These are phyloP conservation scores for Zymoseptoria brevis DNA, from an alignment of 2,329 filamentous ascomycete genomes.

Conservation along the genomic window DNA sequence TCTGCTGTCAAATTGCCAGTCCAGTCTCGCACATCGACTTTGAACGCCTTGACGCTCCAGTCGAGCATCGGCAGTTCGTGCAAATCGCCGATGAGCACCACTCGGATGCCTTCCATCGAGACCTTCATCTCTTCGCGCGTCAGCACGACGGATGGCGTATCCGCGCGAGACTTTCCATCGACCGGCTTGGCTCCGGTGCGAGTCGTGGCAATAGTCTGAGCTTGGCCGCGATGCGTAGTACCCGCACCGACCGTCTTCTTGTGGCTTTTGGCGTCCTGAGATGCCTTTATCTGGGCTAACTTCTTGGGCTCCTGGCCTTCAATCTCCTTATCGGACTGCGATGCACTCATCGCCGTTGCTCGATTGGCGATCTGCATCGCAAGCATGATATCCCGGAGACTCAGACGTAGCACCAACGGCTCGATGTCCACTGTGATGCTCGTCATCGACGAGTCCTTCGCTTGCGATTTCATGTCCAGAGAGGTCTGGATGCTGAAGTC, in stretches of 20 bases:
- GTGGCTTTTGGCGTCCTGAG: conserved; percentile 32
- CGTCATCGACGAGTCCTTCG: conserved; percentile 53
- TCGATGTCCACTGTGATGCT: conserved; percentile 84
- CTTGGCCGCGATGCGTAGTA: background rate
- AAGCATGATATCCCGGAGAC: conserved; percentile 86
- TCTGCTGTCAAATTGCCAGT: conserved; percentile 79
- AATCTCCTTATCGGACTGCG: conserved; percentile 36
- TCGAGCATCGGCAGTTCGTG: conserved; percentile 95
- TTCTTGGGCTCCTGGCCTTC: conserved; percentile 50
- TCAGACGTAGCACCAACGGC: conserved; percentile 81
- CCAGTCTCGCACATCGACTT: conserved; percentile 81
- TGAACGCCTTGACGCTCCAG: conserved; percentile 85
- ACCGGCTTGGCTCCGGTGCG: conserved; percentile 41
- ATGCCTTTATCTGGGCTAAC: conserved; percentile 43
- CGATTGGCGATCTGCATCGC: conserved; percentile 87
- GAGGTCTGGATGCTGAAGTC: conserved; percentile 90
- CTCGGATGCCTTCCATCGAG: conserved; percentile 75
- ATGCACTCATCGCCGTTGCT: conserved; percentile 72
- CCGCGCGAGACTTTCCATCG: conserved; percentile 36
- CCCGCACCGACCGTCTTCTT: conserved; percentile 38
- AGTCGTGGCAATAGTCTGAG: conserved; percentile 31
- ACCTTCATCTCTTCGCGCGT: conserved; percentile 77
- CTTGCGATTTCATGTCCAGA: conserved; percentile 64
- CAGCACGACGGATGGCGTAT: conserved; percentile 44
- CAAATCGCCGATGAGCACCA: conserved; percentile 89